These are phyloP conservation scores for Petunia axillaris DNA, from an alignment of 257 asterid species.

Conservation along the genomic window DNA sequence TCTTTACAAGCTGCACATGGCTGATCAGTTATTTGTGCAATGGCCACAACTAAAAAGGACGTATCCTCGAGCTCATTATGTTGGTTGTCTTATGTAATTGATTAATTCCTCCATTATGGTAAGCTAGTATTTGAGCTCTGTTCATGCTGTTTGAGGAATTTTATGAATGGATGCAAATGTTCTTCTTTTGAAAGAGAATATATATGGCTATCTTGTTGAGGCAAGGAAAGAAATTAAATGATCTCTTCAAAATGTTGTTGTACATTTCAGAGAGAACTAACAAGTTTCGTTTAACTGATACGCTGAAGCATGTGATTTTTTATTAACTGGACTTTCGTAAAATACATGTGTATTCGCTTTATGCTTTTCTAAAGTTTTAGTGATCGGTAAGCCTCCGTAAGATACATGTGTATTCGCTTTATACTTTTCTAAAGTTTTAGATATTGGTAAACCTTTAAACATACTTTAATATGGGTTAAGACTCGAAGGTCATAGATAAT, in stretches of 20 bases:
- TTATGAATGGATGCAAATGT: background rate
- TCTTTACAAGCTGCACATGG: slow-evolving; percentile 76
- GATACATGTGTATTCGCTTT: no score
- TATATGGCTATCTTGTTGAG: background rate
- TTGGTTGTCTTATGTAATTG: slow-evolving; percentile 78
- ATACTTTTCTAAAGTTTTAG: no score
- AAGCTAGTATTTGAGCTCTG: background rate
- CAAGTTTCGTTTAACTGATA: no score
- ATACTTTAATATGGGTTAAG: no score
- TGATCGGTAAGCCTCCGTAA: no score
- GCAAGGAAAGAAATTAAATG: slow-evolving; percentile 8
- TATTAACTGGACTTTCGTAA: no score
- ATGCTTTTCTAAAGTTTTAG: no score
- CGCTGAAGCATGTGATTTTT: no score
- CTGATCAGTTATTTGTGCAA: slow-evolving; percentile 89
- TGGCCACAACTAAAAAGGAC: slow-evolving; percentile 83
- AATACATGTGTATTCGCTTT: no score
- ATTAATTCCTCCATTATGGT: background rate
- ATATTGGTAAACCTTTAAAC: no score
- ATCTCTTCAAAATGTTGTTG: background rate
- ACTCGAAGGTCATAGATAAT: no score
- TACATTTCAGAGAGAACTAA: background rate
- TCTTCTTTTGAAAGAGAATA: background rate
- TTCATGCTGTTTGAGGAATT: background rate
- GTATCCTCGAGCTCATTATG: slow-evolving; percentile 82